These are phyloP conservation scores for Monosporozyma unispora DNA, from an alignment of 805 yeast genomes.

Conservation along the genomic window DNA sequence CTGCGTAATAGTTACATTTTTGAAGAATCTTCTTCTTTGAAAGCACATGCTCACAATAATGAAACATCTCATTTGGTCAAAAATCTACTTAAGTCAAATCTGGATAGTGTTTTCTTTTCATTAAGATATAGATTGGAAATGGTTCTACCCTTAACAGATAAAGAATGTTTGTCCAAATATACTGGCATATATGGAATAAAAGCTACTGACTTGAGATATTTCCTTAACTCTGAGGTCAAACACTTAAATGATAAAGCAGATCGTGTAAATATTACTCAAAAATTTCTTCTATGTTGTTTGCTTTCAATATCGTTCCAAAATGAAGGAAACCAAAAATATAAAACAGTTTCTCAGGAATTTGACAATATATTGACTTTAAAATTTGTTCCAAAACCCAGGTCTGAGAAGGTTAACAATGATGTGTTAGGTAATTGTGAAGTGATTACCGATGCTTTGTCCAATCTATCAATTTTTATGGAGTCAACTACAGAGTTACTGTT, in stretches of 20 bases:
- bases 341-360: neutral
- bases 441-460: neutral
- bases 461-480: neutral
- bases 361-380: neutral
- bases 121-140: conserved; percentile 21
- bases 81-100: conserved; percentile 29
- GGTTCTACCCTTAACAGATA: conserved; percentile 25
- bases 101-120: conserved; percentile 23
- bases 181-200: conserved; percentile 37
- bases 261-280: conserved; percentile 32
- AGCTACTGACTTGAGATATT: conserved; percentile 24
- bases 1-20: neutral
- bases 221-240: conserved; percentile 11
- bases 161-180: conserved; percentile 33
- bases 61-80: conserved; percentile 1
- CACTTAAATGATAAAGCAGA: conserved; percentile 27
- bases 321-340: neutral
- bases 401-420: no score
- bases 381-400: neutral
- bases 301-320: conserved; percentile 26
- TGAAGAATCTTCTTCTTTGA: neutral
- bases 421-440: neutral
- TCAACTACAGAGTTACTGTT: neutral
- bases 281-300: conserved; percentile 37
- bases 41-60: neutral